Evolutionary conservation across 306 rosid species (phyloP), one percentile per base, ranked within the genome.

Genomic region (Dicorynia guianensis): DNA sequence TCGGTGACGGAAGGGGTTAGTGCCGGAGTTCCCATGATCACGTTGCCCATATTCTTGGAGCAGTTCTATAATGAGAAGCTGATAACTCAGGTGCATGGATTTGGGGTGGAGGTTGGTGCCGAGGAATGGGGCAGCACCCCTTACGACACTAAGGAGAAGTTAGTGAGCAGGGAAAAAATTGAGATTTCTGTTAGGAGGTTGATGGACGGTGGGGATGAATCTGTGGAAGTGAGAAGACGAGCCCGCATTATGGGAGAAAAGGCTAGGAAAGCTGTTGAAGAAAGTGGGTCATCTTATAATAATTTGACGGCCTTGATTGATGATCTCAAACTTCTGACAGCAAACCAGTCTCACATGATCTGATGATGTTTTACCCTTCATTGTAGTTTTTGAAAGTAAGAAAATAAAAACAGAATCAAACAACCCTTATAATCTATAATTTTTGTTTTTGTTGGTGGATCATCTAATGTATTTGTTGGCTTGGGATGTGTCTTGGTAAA

Each of bases 151-250:
- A 78, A 42, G 18, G 0, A 55, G 36, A 77, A 63, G 69, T 3
- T 82, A 15, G 77, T 86, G 30, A 8, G 35, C 0, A 74, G 80
- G 18, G 84, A 80, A 6, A 0, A 12, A 0, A 63, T 86, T n/a
- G 78, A 74, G 76, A 78, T 35, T 35, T 82, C 82, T 7, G 48
- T 83, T 8, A 80, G 65, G 50, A 48, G 76, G 11, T 5, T 86
- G 55, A 77, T 83, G 85, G 87, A 78, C 8, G 66, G 49, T 19
- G 75, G 75, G 2, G 82, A 83, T 12, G 90, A 80, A 67, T 78
- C 82, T 5, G 0, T 0, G 0, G 11, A 61, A 0, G 77, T 86
- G 19, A 73, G 79, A 69, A 62, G 10, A 6, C 71, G 68, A 0
- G 83, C 76, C 3, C 17, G 34, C 5, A 63, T 58, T 50, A 15